Conservation (phyloP, 129 eudicot genomes). For the Lonicera japonica region DNA sequence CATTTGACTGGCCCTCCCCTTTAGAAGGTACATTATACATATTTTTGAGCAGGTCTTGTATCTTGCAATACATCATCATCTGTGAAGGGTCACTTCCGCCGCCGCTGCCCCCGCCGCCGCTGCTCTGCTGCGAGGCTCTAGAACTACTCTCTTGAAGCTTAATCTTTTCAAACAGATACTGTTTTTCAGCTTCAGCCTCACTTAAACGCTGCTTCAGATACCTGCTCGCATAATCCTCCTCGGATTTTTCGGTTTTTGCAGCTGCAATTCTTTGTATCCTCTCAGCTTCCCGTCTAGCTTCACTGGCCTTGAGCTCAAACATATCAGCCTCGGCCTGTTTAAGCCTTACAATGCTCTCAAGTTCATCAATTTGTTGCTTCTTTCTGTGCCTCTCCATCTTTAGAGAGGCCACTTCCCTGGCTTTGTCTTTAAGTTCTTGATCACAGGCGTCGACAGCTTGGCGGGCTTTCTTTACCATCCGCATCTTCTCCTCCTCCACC, state of each 20-base stretch:
- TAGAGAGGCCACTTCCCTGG: constrained; percentile 28
- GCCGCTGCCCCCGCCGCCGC: constrained; percentile 10
- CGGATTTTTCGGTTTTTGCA: constrained; percentile 36
- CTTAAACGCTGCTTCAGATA: constrained; percentile 28
- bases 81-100: constrained; percentile 25
- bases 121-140: constrained; percentile 12
- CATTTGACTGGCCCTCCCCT: constrained; percentile 17
- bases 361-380: constrained; percentile 37
- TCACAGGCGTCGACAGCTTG: constrained; percentile 26
- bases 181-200: constrained; percentile 38
- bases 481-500: constrained; percentile 36
- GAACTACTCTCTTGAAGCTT: constrained; percentile 35
- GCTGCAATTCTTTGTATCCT: constrained; percentile 31
- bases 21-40: constrained; percentile 21
- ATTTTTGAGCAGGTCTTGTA: constrained; percentile 31
- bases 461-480: constrained; percentile 35
- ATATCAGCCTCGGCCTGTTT: constrained; percentile 44
- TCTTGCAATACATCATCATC: constrained; percentile 19
- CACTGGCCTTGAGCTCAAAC: constrained; percentile 37
- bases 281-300: constrained; percentile 36
- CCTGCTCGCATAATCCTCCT: constrained; percentile 32
- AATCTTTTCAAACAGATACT: constrained; percentile 33
- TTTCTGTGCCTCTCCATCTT: constrained; percentile 31
- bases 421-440: constrained; percentile 31
- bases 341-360: constrained; percentile 38